Base-by-base conservation (phyloP, 495 filamentous ascomycete species). In the Penicillium argentinense region DNA sequence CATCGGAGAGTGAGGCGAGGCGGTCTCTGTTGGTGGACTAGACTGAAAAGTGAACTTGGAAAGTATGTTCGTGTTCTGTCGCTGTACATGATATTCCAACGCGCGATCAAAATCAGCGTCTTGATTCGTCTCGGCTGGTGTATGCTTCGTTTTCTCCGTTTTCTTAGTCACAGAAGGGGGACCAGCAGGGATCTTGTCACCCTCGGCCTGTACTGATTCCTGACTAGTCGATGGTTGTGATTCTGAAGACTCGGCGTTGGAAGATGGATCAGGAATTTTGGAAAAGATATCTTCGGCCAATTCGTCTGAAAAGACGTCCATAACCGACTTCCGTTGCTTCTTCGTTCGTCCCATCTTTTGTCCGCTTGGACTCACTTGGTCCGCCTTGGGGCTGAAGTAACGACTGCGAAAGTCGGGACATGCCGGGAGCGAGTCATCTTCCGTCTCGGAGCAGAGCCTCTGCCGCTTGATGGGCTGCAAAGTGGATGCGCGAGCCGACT, bases 221-320 rank as follows among this genome's bases (percentile, higher is more conserved):
- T 42, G 21, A 4, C 8, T 14, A 8, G n/a, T 23, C 27, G 47
- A 6, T n/a, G 53, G 32, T 33, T 62, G 61, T 19, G 21, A 32
- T 5, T 26, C 51, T 11, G 12, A 23, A 8, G 25, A 14, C 12
- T 51, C 54, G 11, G 28, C 24, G 5, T 44, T 27, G 0, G 27
- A 24, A 19, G 45, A 45, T 28, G 72, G 66, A 44, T 80, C 73
- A 14, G 73, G 63, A 37, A 81, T 51, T 44, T 73, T 69, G 5
- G 77, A 72, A 69, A 82, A 77, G 17, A 78, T 79, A 29, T 84
- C 83, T 46, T 84, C 82, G 14, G 81, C 69, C 1, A 80, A 73
- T 47, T 87, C 84, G 53, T 89, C 85, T 1, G 84, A 87, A 56
- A 78, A 87, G 3, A 88, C 72, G 30, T 77, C 76, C 44, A 86